Conservation (phyloP, 306 rosid species). For the Biancaea sappan region DNA sequence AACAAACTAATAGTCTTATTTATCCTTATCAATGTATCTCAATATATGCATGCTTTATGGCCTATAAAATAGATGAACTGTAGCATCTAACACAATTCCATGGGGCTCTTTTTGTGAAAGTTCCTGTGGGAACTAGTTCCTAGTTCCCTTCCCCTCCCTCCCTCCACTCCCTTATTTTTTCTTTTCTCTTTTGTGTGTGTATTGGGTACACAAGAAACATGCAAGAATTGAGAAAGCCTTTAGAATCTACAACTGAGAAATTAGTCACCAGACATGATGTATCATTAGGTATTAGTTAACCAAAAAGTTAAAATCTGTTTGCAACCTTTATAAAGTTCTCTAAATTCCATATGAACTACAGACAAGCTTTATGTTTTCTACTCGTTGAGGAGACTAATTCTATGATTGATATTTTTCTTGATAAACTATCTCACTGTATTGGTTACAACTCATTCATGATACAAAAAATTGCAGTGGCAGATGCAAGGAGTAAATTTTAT, state of each 20-base stretch:
- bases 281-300: too few species aligned
- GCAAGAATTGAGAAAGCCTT: neutral
- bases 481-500: neutral
- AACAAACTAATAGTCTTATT: too few species aligned
- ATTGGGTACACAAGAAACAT: neutral
- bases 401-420: constrained; percentile 20
- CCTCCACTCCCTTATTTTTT: neutral
- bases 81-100: neutral
- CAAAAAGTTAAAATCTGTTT: neutral
- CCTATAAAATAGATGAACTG: neutral
- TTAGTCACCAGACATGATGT: neutral
- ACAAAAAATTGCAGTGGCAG: neutral
- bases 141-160: neutral
- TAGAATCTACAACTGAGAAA: neutral
- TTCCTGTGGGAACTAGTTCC: neutral
- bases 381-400: neutral
- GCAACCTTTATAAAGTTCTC: neutral
- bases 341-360: neutral
- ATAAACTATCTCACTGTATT: neutral
- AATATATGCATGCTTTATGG: constrained; percentile 6
- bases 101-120: neutral
- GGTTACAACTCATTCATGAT: neutral
- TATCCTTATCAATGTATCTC: too few species aligned
- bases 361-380: neutral
- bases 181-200: neutral